Evolutionary conservation across 2,329 filamentous ascomycete species (phyloP).

Genomic region (Macroventuria anomochaeta): DNA sequence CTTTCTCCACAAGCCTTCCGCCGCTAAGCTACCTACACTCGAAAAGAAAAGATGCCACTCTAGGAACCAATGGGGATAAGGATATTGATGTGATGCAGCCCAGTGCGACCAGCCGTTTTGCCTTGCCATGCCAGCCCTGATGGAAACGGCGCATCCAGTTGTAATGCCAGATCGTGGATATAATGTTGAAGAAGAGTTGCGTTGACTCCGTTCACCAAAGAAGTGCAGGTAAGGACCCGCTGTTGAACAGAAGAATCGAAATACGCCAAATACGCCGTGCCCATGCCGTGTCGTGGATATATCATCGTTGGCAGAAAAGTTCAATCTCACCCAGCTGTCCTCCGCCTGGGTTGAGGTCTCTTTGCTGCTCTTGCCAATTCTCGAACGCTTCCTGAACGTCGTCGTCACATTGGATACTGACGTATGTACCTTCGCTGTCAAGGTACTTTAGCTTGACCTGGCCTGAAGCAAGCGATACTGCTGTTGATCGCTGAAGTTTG

Average conservation of each 20-base stretch:
- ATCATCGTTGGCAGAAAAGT: conserved; percentile 50
- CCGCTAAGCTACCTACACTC: conserved; percentile 5
- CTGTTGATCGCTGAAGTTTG: conserved; percentile 86
- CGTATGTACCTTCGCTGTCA: conserved; percentile 85
- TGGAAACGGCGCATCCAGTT: conserved; percentile 4
- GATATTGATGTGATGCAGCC: conserved; percentile 11
- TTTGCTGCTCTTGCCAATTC: conserved; percentile 84
- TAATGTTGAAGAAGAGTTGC: conserved; percentile 14
- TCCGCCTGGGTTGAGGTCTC: conserved; percentile 62
- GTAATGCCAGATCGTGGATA: conserved; percentile 17
- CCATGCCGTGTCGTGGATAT: conserved; percentile 16
- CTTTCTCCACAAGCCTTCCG: neutral
- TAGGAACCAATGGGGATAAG: conserved; percentile 10
- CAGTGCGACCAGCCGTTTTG: conserved; percentile 5
- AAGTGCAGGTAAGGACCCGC: conserved; percentile 7
- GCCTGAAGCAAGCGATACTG: conserved; percentile 80
- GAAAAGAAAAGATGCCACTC: conserved; percentile 6
- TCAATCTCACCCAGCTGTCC: conserved; percentile 88
- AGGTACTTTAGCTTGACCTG: conserved; percentile 87
- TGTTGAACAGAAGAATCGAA: conserved; percentile 2
- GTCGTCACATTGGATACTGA: conserved; percentile 93
- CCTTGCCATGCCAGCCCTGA: conserved; percentile 9
- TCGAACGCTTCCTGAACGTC: conserved; percentile 96
- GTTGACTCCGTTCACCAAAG: conserved; percentile 12
- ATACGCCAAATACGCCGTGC: conserved; percentile 10